These are phyloP conservation scores for Austroboletus niveus DNA, from an alignment of 1,284 basidiomycete genomes.

Conservation along the genomic window DNA sequence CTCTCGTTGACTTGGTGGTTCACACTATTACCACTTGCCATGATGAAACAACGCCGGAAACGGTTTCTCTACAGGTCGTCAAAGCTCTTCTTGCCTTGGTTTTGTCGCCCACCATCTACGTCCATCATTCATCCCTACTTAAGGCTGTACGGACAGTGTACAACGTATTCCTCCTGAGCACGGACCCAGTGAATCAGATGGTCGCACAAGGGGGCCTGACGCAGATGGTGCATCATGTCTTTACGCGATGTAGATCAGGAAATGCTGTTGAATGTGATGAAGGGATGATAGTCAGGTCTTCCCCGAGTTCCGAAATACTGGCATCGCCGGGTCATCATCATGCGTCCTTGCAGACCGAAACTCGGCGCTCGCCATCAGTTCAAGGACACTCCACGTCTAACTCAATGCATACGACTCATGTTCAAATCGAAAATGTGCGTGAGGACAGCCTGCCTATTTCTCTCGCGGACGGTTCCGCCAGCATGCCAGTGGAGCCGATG, in stretches of 20 bases:
- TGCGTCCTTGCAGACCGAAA: conserved; percentile 5
- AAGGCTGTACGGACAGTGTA: conserved; percentile 96
- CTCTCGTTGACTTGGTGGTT: conserved; percentile 87
- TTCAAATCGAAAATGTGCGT: conserved; percentile 4
- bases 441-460: conserved; percentile 3
- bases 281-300: conserved; percentile 15
- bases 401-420: not conserved
- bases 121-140: conserved; percentile 91
- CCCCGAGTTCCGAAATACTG: conserved; percentile 24
- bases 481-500: not conserved
- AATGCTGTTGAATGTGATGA: conserved; percentile 34
- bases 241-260: conserved; percentile 65
- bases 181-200: conserved; percentile 90
- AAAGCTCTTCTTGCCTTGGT: conserved; percentile 90
- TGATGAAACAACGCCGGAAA: conserved; percentile 80
- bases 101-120: conserved; percentile 80
- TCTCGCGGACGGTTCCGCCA: conserved; percentile 2
- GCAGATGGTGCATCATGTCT: conserved; percentile 96
- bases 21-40: conserved; percentile 94
- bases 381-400: conserved; percentile 2
- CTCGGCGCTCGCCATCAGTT: conserved; percentile 12
- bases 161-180: conserved; percentile 90
- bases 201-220: conserved; percentile 95
- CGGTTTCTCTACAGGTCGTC: conserved; percentile 92
- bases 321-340: conserved; percentile 12